Conservation (phyloP, 345 rosid species). For the Salix dunnii region DNA sequence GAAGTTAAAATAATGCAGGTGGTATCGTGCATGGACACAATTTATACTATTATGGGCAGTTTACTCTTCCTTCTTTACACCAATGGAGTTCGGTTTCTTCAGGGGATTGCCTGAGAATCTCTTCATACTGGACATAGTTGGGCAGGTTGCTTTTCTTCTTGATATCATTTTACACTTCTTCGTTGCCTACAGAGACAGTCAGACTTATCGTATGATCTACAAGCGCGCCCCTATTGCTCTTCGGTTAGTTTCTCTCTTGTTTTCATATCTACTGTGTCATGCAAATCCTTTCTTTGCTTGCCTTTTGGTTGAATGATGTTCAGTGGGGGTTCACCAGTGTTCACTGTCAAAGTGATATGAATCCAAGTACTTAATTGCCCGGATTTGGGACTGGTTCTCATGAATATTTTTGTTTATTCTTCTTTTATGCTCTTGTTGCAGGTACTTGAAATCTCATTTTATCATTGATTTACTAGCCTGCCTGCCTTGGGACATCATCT, state of each 20-base stretch:
- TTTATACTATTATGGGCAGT: conserved; percentile 79
- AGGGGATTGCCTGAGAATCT: conserved; percentile 69
- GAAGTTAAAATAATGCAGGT: conserved; percentile 38
- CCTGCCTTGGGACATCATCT: conserved; percentile 80
- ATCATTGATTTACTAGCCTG: conserved; percentile 64
- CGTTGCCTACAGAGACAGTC: conserved; percentile 57
- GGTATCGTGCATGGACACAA: conserved; percentile 59
- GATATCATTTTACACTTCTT: conserved; percentile 68
- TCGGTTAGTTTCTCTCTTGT: conserved; percentile 36
- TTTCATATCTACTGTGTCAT: not conserved
- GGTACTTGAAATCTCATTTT: conserved; percentile 77
- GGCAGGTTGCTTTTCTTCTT: conserved; percentile 70
- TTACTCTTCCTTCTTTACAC: conserved; percentile 82
- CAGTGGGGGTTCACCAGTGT: not conserved
- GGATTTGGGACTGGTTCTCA: not conserved
- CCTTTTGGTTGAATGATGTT: not conserved
- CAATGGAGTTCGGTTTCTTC: conserved; percentile 86
- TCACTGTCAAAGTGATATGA: not conserved
- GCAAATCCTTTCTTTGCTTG: not conserved
- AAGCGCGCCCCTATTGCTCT: conserved; percentile 53
- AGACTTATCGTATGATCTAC: conserved; percentile 52
- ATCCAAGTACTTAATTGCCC: not conserved
- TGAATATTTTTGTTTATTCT: not conserved
- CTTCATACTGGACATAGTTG: conserved; percentile 64
- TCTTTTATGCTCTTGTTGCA: conserved; percentile 18